Conservation (phyloP, 1,284 basidiomycete species). For the Polyporus tsugae region DNA sequence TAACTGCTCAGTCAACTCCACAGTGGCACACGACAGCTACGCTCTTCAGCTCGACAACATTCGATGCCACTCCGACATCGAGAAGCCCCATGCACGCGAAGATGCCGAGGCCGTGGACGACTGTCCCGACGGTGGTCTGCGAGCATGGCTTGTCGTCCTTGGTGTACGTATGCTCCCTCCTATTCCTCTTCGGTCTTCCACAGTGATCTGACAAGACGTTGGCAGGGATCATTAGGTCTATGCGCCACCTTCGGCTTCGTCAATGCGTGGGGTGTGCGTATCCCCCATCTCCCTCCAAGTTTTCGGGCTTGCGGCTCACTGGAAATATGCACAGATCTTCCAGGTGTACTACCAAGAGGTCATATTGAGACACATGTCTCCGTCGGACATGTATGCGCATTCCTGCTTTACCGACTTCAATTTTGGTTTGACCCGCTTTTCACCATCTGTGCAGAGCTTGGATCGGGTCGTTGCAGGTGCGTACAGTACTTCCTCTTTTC, state of each 20-base stretch:
- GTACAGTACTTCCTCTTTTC: constrained; percentile 3
- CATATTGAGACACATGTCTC: constrained; percentile 42
- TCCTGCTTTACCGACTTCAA: background rate
- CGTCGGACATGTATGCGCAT: constrained; percentile 62
- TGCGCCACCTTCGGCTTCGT: constrained; percentile 52
- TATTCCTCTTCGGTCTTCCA: no score
- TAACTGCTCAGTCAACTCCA: no score
- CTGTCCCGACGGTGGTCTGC: constrained; percentile 49
- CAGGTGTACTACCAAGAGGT: constrained; percentile 53
- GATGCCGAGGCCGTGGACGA: background rate
- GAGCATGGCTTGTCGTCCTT: constrained; percentile 50
- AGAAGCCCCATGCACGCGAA: constrained; percentile 11
- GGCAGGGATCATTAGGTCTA: constrained; percentile 36
- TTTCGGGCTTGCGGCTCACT: no score
- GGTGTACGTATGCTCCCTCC: constrained; percentile 43
- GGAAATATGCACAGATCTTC: constrained; percentile 49
- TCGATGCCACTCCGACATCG: constrained; percentile 1
- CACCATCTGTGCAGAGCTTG: constrained; percentile 61
- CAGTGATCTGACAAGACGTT: background rate
- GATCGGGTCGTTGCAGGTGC: constrained; percentile 77
- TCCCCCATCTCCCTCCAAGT: background rate
- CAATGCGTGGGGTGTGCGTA: constrained; percentile 52
- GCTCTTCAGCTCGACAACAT: no score
- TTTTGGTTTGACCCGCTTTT: background rate
- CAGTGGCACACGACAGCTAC: no score